A percentile compares a stretch with the other conserved stretches of the same genome.
phyloP scores from a whole-genome alignment of 164 flowering plant genomes.

The Brasenia schreberi region DNA sequence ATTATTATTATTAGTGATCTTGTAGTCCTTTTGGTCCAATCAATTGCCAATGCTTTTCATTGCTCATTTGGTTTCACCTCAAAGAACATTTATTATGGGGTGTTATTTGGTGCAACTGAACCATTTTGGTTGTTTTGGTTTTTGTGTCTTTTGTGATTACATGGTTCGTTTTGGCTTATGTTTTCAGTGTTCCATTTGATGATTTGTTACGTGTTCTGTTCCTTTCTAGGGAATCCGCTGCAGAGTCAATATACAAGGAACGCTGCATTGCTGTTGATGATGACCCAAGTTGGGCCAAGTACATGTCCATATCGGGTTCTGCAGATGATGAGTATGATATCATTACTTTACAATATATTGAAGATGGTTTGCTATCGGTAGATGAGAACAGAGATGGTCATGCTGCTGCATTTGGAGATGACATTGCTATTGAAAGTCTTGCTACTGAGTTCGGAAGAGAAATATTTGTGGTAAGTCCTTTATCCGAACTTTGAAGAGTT shows the following conservation, averaged over 20 bases:
- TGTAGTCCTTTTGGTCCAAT: no score
- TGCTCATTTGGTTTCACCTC: no score
- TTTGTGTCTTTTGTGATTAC: background rate
- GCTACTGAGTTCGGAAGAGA: slow-evolving; percentile 92
- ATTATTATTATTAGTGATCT: no score
- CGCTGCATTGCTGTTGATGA: slow-evolving; percentile 71
- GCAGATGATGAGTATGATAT: slow-evolving; percentile 73
- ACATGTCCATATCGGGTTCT: slow-evolving; percentile 84
- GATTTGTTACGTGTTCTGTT: background rate
- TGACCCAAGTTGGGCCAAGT: slow-evolving; percentile 79
- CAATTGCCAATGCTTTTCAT: background rate
- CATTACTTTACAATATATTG: slow-evolving; percentile 80
- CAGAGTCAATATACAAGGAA: slow-evolving; percentile 85
- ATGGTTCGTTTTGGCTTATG: no score
- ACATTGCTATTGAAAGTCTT: slow-evolving; percentile 78
- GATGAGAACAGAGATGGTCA: slow-evolving; percentile 81
- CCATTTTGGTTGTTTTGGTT: background rate
- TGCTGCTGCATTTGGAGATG: slow-evolving; percentile 96
- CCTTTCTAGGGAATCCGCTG: slow-evolving; percentile 63
- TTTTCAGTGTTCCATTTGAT: background rate
- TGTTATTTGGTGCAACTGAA: background rate
- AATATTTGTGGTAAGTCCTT: slow-evolving; percentile 64
- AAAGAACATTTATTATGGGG: no score
- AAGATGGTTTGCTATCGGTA: slow-evolving; percentile 76
- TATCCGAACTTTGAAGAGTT: background rate